Conservation (phyloP, 148 eudicot genomes). For the Vaccinium darrowii region DNA sequence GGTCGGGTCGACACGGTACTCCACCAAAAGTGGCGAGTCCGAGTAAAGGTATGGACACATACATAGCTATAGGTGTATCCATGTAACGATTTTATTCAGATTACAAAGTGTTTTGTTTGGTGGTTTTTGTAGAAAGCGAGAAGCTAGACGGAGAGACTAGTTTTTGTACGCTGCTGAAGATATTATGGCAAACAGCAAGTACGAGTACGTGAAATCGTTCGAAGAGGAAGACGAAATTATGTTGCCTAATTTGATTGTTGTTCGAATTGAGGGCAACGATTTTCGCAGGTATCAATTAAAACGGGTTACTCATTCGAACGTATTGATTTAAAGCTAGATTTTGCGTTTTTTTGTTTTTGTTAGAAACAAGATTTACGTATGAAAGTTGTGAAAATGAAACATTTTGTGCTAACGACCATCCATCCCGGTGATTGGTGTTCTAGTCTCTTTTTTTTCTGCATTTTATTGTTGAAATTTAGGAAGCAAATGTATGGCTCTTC, state of each 20-base stretch:
- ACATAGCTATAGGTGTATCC: too few species aligned
- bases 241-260: slow-evolving; percentile 62
- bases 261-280: slow-evolving; percentile 48
- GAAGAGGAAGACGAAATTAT: slow-evolving; percentile 67
- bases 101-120: too few species aligned
- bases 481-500: background rate
- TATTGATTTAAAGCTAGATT: background rate
- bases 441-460: background rate
- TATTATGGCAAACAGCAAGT: slow-evolving; percentile 94
- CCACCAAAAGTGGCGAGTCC: too few species aligned
- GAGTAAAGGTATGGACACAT: too few species aligned
- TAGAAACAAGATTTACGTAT: background rate
- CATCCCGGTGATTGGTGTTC: background rate
- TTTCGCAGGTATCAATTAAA: slow-evolving; percentile 46
- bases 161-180: background rate
- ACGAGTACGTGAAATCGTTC: slow-evolving; percentile 74
- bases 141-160: background rate
- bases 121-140: background rate
- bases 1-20: too few species aligned
- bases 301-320: background rate
- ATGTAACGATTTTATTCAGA: too few species aligned
- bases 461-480: background rate
- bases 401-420: background rate
- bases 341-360: background rate
- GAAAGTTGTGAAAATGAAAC: background rate